Percentiles rank a stretch among this genome's conserved stretches.
These are phyloP conservation scores for Fusarium transvaalense DNA, from an alignment of 2,329 filamentous ascomycete species.

Conservation along the genomic window DNA sequence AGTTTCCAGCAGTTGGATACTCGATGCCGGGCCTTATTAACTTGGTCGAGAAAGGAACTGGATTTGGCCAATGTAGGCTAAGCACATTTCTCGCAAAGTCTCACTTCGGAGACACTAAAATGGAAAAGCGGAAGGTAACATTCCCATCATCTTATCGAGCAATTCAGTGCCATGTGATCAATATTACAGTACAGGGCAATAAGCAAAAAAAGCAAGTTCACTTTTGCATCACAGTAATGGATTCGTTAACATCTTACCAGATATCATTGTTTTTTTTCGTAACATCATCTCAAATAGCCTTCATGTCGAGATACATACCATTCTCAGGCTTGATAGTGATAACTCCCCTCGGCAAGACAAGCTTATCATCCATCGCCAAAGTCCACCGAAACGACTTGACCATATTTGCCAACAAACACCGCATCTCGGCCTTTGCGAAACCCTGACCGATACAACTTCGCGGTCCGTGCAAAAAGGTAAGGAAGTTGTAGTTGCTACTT, in stretches of 20 bases:
- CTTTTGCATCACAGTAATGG: neutral
- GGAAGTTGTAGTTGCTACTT: constrained; percentile 75
- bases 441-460: constrained; percentile 83
- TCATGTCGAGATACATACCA: constrained; percentile 68
- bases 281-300: constrained; percentile 2
- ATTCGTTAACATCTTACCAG: neutral
- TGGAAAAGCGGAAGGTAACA: constrained; percentile 2
- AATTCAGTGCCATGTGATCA: neutral
- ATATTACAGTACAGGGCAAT: neutral
- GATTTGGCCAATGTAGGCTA: neutral
- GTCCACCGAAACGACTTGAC: constrained; percentile 72
- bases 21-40: neutral
- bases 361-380: constrained; percentile 68
- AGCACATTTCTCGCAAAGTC: neutral
- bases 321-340: constrained; percentile 76
- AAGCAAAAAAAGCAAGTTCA: neutral
- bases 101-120: neutral
- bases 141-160: neutral
- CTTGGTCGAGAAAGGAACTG: neutral
- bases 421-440: constrained; percentile 80
- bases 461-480: constrained; percentile 87
- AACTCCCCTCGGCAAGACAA: constrained; percentile 70
- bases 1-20: neutral
- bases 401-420: constrained; percentile 76
- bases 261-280: neutral